Percentiles rank a stretch among this genome's conserved stretches.
Evolutionary conservation across 768 basidiomycete species (phyloP).

Genomic region (Naganishia friedmannii): DNA sequence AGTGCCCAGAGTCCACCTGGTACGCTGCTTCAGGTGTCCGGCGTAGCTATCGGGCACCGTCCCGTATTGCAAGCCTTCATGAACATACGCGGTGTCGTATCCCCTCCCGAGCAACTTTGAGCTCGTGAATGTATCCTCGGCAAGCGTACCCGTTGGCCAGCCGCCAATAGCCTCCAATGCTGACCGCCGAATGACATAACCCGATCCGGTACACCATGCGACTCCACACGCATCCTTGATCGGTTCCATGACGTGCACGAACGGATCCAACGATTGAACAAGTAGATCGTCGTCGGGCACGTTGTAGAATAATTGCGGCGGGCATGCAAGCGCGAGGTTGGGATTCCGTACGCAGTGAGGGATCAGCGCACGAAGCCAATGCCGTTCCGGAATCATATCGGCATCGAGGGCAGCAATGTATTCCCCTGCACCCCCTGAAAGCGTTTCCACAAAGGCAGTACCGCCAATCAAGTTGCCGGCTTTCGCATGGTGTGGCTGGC

Average conservation of each 20-base stretch:
- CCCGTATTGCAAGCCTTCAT: neutral
- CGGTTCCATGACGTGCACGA: neutral
- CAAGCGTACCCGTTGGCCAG: neutral
- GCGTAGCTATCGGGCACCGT: neutral
- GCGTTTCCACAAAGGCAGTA: neutral
- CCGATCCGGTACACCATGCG: conserved; percentile 1
- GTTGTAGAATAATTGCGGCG: neutral
- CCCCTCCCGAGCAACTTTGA: neutral
- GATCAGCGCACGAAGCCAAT: neutral
- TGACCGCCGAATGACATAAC: neutral
- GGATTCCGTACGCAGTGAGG: conserved; percentile 1
- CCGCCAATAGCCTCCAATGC: neutral
- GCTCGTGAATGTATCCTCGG: neutral
- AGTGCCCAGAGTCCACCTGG: neutral
- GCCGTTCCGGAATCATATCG: neutral
- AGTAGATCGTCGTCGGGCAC: neutral
- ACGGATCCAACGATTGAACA: neutral
- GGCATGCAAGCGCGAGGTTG: neutral
- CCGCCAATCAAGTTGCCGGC: neutral
- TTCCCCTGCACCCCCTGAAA: neutral
- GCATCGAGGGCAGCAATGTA: neutral
- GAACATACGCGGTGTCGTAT: neutral
- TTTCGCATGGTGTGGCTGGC: neutral
- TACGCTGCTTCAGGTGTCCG: neutral
- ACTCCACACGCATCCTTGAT: neutral